Evolutionary conservation across 2,329 filamentous ascomycete genomes (phyloP).

Genomic region (Camillea tinctor): DNA sequence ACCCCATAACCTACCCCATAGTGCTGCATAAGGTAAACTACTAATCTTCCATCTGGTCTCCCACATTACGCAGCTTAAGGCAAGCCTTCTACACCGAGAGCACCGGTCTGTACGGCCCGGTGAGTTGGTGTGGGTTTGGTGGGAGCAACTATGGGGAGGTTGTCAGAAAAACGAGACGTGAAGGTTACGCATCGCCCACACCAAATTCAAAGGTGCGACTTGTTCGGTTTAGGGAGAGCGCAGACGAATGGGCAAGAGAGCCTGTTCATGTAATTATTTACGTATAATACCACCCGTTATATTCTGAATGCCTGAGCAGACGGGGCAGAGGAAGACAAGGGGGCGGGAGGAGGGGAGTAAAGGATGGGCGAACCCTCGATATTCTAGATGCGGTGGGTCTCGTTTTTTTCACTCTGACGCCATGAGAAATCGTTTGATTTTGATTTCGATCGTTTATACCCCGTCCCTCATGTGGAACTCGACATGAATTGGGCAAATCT

Average conservation of each 20-base stretch:
- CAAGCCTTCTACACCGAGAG: background rate
- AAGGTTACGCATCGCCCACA: background rate
- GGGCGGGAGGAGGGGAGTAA: no score
- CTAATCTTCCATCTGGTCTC: background rate
- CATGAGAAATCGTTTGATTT: background rate
- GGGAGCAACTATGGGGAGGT: background rate
- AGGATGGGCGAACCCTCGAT: background rate
- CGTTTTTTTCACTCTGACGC: background rate
- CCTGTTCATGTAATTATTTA: background rate
- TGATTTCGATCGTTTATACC: background rate
- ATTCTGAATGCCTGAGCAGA: background rate
- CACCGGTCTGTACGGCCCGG: background rate
- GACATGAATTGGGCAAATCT: background rate
- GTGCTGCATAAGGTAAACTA: background rate
- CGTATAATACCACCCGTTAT: background rate
- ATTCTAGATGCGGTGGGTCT: background rate
- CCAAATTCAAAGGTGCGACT: background rate
- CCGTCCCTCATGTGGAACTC: background rate
- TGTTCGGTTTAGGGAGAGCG: background rate
- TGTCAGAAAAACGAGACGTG: background rate
- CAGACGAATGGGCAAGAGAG: background rate
- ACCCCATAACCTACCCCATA: background rate
- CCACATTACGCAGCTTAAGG: no score
- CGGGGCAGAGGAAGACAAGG: background rate
- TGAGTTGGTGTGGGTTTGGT: background rate